Base-by-base conservation (phyloP, 1,284 basidiomycete genomes). In the Ceratobasidium sp. region DNA sequence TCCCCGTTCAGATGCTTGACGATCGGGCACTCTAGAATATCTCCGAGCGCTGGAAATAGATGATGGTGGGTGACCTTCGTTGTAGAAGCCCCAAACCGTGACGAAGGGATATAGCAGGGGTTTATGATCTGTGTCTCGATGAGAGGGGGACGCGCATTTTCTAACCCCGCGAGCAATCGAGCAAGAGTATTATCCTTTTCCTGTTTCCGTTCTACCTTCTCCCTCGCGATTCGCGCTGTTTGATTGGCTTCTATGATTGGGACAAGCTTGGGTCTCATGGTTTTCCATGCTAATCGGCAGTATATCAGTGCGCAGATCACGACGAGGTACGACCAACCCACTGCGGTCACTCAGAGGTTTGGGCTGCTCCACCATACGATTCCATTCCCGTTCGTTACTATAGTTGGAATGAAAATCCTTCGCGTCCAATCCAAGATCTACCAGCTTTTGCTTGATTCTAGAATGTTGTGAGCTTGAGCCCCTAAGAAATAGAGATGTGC, bases 281-380 rank as follows among this genome's bases (percentile, higher is more conserved):
- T 41, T 2, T 41, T 35, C 73, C 73, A 73, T n/a, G 41, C 73
- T 67, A 28, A 16, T 5, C 11, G 7, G 7, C 7, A 11, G 11
- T 41, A 21, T 32, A 30, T 26, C 16, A 54, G 52, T 16, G 26
- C 30, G 26, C 6, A 16, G 23, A 30, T 38, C 38, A 9, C 14
- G 21, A 5, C 5, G 2, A 23, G 16, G 21, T 16, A 16, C 7
- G 14, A n/a, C 6, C 1, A 1, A 38, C 67, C 43, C 26, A 73
- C 74, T 73, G 16, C 30, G 43, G 21, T 62, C 59, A 14, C 64
- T 74, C n/a, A 75, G 50, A 23, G 49, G 49, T 18, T 30, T 46
- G 1, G 73, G 66, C 35, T 72, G 58, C 21, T 38, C 35, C 35
- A 38, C 35, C 11, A 38, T 38, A 5, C 11, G 35, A 38, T 38